phyloP scores from a whole-genome alignment of 192 early-diverging fungal genomes.

The Podila minutissima region DNA sequence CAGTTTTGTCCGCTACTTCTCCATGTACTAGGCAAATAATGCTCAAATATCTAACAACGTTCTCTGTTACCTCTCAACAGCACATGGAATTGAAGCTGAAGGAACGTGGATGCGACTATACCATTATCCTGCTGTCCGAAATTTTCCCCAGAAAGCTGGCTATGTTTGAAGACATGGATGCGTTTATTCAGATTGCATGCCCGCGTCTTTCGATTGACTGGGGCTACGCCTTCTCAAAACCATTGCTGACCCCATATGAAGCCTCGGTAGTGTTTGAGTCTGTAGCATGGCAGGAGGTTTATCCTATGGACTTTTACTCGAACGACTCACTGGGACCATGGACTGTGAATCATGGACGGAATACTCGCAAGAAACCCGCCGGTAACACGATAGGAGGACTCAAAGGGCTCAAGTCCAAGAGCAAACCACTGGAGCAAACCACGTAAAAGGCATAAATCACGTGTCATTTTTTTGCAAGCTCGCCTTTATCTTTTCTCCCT shows the following conservation, averaged over 20 bases:
- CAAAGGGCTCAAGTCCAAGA: slow-evolving; percentile 6
- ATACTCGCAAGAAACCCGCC: slow-evolving; percentile 41
- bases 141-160: slow-evolving; percentile 95
- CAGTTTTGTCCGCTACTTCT: neutral
- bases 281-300: slow-evolving; percentile 82
- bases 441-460: neutral
- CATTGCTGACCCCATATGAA: slow-evolving; percentile 95
- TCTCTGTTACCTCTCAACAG: slow-evolving; percentile 26
- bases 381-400: neutral
- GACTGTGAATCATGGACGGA: slow-evolving; percentile 89
- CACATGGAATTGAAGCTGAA: slow-evolving; percentile 76
- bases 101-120: slow-evolving; percentile 68
- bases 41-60: neutral
- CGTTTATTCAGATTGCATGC: slow-evolving; percentile 95
- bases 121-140: slow-evolving; percentile 89
- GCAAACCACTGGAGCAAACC: neutral
- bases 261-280: slow-evolving; percentile 86
- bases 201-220: slow-evolving; percentile 98
- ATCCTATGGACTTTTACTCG: slow-evolving; percentile 99
- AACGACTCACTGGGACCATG: slow-evolving; percentile 90
- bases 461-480: neutral
- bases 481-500: too few species aligned
- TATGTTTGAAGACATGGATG: slow-evolving; percentile 86
- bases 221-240: slow-evolving; percentile 95
- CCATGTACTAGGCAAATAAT: neutral